Evolutionary conservation across 2,329 filamentous ascomycete species (phyloP), one percentile per base, ranked within the genome.

Genomic region (Fusarium buharicum): DNA sequence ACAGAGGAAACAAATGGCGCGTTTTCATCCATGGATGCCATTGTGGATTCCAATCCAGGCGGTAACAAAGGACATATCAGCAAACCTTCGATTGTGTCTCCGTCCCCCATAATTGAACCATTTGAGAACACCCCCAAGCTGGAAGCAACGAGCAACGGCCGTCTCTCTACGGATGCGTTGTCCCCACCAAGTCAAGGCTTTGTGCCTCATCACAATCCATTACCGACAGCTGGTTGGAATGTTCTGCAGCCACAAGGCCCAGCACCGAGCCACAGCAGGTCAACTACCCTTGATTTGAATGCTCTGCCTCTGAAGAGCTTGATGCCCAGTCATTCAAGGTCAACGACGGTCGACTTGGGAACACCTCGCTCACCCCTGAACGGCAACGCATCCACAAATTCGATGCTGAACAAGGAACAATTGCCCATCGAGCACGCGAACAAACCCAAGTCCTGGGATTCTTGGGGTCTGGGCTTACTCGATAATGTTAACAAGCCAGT

Each of bases 381-480:
- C 22, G 55, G 40, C 6, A 22, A 45, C 16, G 34, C 22, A 18
- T 58, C 64, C 4, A 28, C 61, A 24, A 52, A 66, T 10, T 16
- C 55, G 30, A 49, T 60, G 6, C 39, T 47, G 8, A 58, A 50
- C 11, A 64, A 55, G 17, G 37, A 50, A 38, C 52, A 50, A 14
- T 37, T 49, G 1, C 28, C 64, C 4, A 12, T 57, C 3, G 57
- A 65, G 17, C 41, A 55, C 4, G 48, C 45, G 11, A 55, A 51
- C 24, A 67, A 52, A 36, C 51, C 37, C 13, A 56, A 56, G 24
- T 39, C 50, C 9, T 70, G 68, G 68, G 56, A 49, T 4, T 68
- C 67, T n/a, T 67, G 68, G 44, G 55, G 46, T 1, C 27, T 68
- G n/a, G 55, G 64, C 37, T 46, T 60, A 18, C 53, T 66, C 4